A percentile compares a stretch with the other conserved stretches of the same genome.
Evolutionary conservation across 345 rosid species (phyloP).

Genomic region (Sisymbrium altissimum): DNA sequence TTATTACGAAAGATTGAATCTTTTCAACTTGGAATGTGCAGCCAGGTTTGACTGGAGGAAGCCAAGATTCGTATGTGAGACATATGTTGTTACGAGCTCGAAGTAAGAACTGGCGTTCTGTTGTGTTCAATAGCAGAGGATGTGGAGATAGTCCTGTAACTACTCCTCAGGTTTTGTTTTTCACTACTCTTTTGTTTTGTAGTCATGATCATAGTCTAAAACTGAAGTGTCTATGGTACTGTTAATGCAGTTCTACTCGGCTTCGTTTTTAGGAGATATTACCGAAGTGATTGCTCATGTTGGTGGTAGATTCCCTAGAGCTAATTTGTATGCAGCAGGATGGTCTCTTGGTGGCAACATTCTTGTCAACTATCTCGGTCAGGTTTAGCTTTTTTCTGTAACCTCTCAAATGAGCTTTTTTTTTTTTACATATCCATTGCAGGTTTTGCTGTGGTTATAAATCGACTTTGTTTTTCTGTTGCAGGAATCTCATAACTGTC

Average conservation of each 20-base stretch:
- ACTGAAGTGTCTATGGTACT: constrained; percentile 24
- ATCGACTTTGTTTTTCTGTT: constrained; percentile 3
- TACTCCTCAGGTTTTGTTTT: constrained; percentile 61
- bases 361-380: constrained; percentile 81
- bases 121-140: constrained; percentile 88
- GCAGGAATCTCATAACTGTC: constrained; percentile 70
- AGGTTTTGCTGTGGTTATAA: not conserved
- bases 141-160: constrained; percentile 84
- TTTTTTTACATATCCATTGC: not conserved
- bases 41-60: constrained; percentile 95
- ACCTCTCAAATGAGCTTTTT: not conserved
- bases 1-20: not conserved
- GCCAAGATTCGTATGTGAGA: constrained; percentile 80
- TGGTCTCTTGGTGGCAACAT: constrained; percentile 98
- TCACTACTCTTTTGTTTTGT: not conserved
- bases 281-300: constrained; percentile 64
- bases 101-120: constrained; percentile 79
- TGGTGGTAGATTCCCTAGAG: constrained; percentile 55
- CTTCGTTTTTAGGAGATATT: constrained; percentile 88
- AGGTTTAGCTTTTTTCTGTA: constrained; percentile 46
- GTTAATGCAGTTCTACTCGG: constrained; percentile 87
- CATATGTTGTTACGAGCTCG: constrained; percentile 64
- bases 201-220: not conserved
- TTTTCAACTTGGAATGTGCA: constrained; percentile 18
- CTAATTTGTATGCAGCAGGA: constrained; percentile 84